phyloP scores from a whole-genome alignment of 768 basidiomycete genomes.

The Gymnopilus junonius region DNA sequence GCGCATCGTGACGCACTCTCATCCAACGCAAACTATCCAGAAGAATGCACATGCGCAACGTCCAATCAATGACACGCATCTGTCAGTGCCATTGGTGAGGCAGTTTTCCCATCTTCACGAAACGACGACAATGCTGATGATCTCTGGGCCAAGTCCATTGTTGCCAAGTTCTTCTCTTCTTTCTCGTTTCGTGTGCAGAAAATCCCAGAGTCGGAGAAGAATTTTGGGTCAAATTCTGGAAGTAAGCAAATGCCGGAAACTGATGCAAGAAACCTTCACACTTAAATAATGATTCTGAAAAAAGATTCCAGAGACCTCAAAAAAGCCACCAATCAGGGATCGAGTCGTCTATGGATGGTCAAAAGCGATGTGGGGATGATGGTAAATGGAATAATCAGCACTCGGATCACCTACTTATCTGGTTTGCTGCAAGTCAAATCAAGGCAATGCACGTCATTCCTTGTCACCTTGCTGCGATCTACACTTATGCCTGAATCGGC shows the following conservation, averaged over 20 bases:
- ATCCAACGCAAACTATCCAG: not conserved
- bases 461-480: not conserved
- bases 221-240: not conserved
- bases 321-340: not conserved
- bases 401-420: not conserved
- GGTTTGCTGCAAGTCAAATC: not conserved
- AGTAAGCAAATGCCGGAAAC: not conserved
- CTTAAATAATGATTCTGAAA: not conserved
- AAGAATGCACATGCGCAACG: not conserved
- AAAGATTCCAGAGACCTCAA: not conserved
- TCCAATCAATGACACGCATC: conserved; percentile 2
- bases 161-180: not conserved
- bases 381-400: not conserved
- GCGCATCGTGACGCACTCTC: not conserved
- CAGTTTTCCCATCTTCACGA: conserved; percentile 7
- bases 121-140: not conserved
- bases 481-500: not conserved
- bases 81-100: conserved; percentile 12
- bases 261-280: not conserved
- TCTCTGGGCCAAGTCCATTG: not conserved
- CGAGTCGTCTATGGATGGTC: not conserved
- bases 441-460: not conserved
- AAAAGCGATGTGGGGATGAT: not conserved
- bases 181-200: not conserved
- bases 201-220: not conserved